Percentiles rank a stretch among this genome's conserved stretches.
These are phyloP conservation scores for Trichoderma asperelloides DNA, from an alignment of 495 filamentous ascomycete species.

Conservation along the genomic window DNA sequence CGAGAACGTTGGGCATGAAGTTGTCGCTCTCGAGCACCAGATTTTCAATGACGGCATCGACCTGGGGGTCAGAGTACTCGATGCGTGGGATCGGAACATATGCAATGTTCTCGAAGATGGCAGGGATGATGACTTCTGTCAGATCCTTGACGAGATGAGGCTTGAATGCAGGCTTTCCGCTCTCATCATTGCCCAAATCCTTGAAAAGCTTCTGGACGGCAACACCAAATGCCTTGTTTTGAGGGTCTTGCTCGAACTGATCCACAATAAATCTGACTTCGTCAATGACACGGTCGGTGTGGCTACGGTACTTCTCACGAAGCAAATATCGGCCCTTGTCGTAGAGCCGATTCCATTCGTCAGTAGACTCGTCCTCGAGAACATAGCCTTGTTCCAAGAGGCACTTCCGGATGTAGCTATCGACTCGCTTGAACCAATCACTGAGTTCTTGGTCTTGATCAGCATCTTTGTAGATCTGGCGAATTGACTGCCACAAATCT, in stretches of 20 bases:
- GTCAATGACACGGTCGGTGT: conserved; percentile 80
- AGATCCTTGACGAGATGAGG: conserved; percentile 84
- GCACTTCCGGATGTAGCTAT: conserved; percentile 72
- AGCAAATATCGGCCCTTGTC: conserved; percentile 84
- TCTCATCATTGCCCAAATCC: conserved; percentile 66
- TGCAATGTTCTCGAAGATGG: conserved; percentile 73
- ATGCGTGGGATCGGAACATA: conserved; percentile 94
- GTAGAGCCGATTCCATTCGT: conserved; percentile 75
- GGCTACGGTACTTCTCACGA: conserved; percentile 75
- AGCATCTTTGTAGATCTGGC: conserved; percentile 82
- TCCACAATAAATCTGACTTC: conserved; percentile 83
- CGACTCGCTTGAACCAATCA: conserved; percentile 75
- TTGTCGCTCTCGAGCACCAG: conserved; percentile 94
- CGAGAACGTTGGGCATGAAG: conserved; percentile 88
- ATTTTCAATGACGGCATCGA: conserved; percentile 90
- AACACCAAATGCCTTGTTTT: conserved; percentile 70
- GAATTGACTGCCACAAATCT: conserved; percentile 78
- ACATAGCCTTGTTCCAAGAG: conserved; percentile 86
- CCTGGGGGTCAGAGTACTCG: conserved; percentile 76
- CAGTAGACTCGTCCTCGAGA: conserved; percentile 71
- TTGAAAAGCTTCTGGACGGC: conserved; percentile 78
- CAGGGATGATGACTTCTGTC: conserved; percentile 76
- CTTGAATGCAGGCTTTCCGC: conserved; percentile 59
- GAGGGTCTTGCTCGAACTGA: conserved; percentile 80
- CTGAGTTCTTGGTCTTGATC: conserved; percentile 82